phyloP scores from a whole-genome alignment of 202 grass and related monocot species.

The Schoenoplectus tabernaemontani region DNA sequence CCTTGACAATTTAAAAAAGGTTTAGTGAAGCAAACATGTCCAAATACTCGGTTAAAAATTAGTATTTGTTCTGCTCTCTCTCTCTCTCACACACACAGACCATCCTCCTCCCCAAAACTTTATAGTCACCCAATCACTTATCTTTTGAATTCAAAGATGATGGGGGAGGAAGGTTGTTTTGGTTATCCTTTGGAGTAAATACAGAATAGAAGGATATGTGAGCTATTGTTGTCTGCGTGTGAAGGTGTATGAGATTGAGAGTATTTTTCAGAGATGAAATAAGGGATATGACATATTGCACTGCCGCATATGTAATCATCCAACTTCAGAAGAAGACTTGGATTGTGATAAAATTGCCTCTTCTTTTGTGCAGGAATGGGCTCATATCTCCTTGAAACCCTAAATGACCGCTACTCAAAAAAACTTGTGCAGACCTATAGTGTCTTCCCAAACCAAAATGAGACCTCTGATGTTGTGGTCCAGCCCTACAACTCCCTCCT shows the following conservation, averaged over 20 bases:
- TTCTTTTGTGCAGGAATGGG: constrained; percentile 65
- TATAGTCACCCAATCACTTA: background rate
- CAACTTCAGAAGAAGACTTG: background rate
- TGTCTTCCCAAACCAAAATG: constrained; percentile 98
- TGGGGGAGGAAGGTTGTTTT: background rate
- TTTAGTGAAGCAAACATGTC: background rate
- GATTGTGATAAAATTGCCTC: constrained; percentile 11
- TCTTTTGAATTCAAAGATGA: background rate
- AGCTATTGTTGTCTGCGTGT: background rate
- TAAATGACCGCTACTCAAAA: constrained; percentile 98
- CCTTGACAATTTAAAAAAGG: background rate
- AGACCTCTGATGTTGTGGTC: constrained; percentile 98
- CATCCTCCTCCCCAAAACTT: background rate
- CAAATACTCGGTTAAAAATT: background rate
- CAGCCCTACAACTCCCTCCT: constrained; percentile 97
- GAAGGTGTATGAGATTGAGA: background rate
- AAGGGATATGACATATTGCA: background rate
- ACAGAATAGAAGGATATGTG: background rate
- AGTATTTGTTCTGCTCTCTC: background rate
- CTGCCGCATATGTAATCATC: background rate
- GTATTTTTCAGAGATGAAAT: background rate
- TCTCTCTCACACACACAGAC: background rate
- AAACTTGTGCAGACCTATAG: constrained; percentile 98
- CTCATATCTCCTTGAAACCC: constrained; percentile 94
- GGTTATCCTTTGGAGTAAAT: constrained; percentile 5